Percentiles rank a stretch among this genome's conserved stretches.
phyloP scores from a whole-genome alignment of 148 eudicot species.

The Rhododendron henanense region DNA sequence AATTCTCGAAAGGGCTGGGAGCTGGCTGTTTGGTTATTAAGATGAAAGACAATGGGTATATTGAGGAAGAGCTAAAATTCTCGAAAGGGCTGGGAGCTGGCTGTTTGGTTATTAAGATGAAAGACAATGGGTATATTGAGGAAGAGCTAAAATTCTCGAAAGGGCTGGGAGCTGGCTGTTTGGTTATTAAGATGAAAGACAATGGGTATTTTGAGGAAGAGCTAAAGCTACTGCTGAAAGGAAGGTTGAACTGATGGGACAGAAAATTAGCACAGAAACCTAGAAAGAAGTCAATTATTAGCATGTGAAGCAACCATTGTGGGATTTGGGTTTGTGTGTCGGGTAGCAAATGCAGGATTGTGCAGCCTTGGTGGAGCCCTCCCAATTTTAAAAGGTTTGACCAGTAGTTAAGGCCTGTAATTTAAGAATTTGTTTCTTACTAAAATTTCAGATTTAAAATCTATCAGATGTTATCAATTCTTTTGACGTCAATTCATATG shows the following conservation, averaged over 20 bases:
- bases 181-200: neutral
- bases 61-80: too few species aligned
- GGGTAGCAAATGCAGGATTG: neutral
- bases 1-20: too few species aligned
- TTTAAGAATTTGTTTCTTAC: too few species aligned
- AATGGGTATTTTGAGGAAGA: neutral
- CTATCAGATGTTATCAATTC: too few species aligned
- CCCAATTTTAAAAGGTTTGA: neutral
- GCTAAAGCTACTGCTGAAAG: neutral
- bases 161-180: neutral
- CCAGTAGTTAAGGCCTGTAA: too few species aligned
- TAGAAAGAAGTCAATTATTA: conserved; percentile 5
- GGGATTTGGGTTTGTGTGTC: neutral
- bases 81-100: neutral
- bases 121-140: neutral
- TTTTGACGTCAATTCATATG: too few species aligned
- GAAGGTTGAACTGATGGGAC: conserved; percentile 12
- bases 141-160: too few species aligned
- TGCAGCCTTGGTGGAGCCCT: neutral
- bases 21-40: too few species aligned
- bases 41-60: too few species aligned
- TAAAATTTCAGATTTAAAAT: too few species aligned
- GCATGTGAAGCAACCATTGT: neutral
- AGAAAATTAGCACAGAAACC: conserved; percentile 6
- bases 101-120: neutral